These are phyloP conservation scores for Dysphania ambrosioides DNA, from an alignment of 148 eudicot species.

Conservation along the genomic window DNA sequence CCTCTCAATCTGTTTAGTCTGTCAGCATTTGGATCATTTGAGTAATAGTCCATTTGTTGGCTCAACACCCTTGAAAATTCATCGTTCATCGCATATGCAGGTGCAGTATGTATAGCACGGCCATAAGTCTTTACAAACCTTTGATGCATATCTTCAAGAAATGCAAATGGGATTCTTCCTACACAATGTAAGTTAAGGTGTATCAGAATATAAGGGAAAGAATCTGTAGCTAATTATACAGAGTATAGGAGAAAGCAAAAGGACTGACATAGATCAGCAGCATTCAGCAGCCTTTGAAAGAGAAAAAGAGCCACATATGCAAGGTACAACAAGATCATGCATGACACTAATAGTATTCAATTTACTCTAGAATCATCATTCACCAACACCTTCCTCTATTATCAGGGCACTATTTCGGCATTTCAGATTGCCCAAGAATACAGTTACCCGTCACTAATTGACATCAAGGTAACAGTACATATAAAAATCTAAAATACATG, in stretches of 20 bases:
- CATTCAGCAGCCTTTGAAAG: neutral
- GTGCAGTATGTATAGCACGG: conserved; percentile 68
- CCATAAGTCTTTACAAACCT: conserved; percentile 92
- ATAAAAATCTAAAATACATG: neutral
- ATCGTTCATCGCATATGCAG: conserved; percentile 96
- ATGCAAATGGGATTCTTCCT: conserved; percentile 97
- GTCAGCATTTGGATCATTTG: conserved; percentile 90
- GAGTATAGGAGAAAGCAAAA: neutral
- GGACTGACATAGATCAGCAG: neutral
- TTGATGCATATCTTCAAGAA: conserved; percentile 94
- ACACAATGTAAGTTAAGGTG: too few relatives aligned
- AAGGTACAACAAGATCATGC: neutral
- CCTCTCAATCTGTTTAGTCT: conserved; percentile 81
- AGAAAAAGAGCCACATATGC: too few relatives aligned
- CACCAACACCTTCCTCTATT: too few relatives aligned
- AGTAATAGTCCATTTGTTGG: conserved; percentile 90
- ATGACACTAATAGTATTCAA: neutral
- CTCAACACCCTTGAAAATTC: conserved; percentile 90
- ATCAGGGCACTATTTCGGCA: neutral
- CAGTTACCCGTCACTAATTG: neutral
- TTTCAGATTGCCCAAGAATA: neutral
- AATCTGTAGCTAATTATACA: neutral
- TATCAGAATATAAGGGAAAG: neutral
- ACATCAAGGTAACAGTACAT: neutral
- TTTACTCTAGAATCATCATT: too few relatives aligned